These are phyloP conservation scores for Tulasnella sp. DNA, from an alignment of 768 basidiomycete genomes.

Conservation along the genomic window DNA sequence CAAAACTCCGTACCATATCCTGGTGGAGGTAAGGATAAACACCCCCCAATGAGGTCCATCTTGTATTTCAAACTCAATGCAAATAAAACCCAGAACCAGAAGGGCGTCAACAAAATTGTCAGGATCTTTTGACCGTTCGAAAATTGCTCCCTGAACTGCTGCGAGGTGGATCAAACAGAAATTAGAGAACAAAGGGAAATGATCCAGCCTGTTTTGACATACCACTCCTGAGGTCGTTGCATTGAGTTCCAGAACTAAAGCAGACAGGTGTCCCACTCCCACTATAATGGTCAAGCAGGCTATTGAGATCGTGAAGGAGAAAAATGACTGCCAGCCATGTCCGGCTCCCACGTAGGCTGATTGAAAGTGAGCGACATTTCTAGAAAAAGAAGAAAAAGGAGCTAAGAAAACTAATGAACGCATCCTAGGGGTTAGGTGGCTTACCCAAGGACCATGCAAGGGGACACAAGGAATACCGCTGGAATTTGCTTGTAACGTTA, in stretches of 20 bases:
- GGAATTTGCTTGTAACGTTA: background rate
- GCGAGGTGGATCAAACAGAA: background rate
- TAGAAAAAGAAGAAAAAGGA: background rate
- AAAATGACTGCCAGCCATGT: background rate
- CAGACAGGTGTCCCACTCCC: background rate
- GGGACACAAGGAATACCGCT: background rate
- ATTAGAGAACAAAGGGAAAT: background rate
- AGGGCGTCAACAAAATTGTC: background rate
- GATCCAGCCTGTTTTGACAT: background rate
- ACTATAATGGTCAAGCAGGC: background rate
- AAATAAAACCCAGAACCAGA: background rate
- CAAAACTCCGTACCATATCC: background rate
- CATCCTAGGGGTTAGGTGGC: background rate
- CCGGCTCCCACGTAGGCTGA: background rate
- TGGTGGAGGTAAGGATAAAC: background rate
- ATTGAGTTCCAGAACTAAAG: background rate
- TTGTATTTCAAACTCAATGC: background rate
- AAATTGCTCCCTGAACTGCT: background rate
- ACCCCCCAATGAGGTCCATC: background rate
- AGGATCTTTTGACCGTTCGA: background rate
- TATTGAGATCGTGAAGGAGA: background rate
- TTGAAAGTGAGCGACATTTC: background rate
- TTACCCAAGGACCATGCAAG: background rate
- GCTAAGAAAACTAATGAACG: background rate
- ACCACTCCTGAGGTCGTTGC: background rate